Evolutionary conservation across 169 alveolate species (phyloP), one percentile per base, ranked within the genome.

Genomic region (Eimeria brunetti): DNA sequence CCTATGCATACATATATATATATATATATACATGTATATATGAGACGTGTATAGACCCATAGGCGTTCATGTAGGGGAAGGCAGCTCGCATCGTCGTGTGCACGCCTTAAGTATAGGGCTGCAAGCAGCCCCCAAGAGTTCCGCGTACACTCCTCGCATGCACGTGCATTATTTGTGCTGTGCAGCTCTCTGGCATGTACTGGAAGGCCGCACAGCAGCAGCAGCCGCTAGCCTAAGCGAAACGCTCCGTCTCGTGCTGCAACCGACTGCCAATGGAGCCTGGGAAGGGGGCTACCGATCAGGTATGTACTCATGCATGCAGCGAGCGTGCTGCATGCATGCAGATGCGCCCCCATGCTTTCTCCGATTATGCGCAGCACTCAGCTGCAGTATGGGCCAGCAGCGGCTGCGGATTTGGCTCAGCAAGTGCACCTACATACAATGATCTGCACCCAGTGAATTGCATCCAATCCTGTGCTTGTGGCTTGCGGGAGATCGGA

Each of bases 251-350:
- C 97, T 98, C 51, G 97, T 98, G 36, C 96, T 98, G 62, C 99
- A 98, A 69, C 99, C 99, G 12, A 98, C 98, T 56, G 88, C 96
- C 53, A 96, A 97, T 64, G 98, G 98, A 22, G 97, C 97, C 49
- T 95, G 98, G 88, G 97, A 97, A 88, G 99, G 99, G 36, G 99
- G 98, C 94, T 99, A 97, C 94, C 98, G 98, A 91, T 98, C 99
- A 7, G 99, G 96, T 93, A 83, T n/a, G 88, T 6, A 33, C 33
- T 9, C 69, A 51, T 49, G 53, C 75, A 38, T 30, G 51, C 88
- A 27, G 6, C 12, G 51, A 9, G 53, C 69, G 51, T 51, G 36
- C 73, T 49, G 69, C 85, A 27, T 16, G 85, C 58, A 30, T 30
- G 27, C 33, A 2, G 30, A 30, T 71, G 83, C 51, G 27, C 84